A percentile compares a stretch with the other conserved stretches of the same genome.
phyloP scores from a whole-genome alignment of 495 filamentous ascomycete species.

The Copromyces sp. region DNA sequence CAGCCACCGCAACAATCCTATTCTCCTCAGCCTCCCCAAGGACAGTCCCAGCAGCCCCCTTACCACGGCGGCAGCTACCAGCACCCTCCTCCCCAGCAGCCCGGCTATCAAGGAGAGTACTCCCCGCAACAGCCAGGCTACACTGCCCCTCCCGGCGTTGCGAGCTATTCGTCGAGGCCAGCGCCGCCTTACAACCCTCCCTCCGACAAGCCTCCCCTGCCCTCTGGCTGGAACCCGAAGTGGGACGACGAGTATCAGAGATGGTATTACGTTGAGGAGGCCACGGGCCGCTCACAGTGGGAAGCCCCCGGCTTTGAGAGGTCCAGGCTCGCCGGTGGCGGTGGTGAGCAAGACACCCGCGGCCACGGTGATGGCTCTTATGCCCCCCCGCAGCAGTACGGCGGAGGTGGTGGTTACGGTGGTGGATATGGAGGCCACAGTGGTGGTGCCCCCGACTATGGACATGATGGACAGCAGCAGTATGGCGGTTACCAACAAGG shows the following conservation, averaged over 20 bases:
- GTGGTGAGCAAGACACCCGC: slow-evolving; percentile 1
- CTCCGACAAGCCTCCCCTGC: slow-evolving; percentile 42
- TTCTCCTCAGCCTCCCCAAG: slow-evolving; percentile 12
- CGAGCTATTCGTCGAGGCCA: slow-evolving; percentile 8
- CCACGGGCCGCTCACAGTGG: slow-evolving; percentile 52
- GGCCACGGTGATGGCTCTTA: slow-evolving; percentile 3
- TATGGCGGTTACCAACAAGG: slow-evolving; percentile 11
- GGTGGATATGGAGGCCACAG: slow-evolving; percentile 3
- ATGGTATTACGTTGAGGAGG: slow-evolving; percentile 50
- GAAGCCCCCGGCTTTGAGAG: slow-evolving; percentile 36
- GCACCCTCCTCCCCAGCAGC: slow-evolving; percentile 8
- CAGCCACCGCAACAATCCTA: slow-evolving; percentile 5
- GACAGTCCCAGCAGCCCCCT: slow-evolving; percentile 10
- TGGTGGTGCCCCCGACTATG: slow-evolving; percentile 1
- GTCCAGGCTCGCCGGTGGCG: background rate
- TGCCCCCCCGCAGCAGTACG: background rate
- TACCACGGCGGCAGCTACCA: slow-evolving; percentile 21
- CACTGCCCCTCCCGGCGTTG: slow-evolving; percentile 8
- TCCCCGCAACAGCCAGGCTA: slow-evolving; percentile 4
- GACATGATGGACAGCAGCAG: slow-evolving; percentile 7
- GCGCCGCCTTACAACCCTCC: slow-evolving; percentile 34
- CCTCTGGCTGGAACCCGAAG: slow-evolving; percentile 47
- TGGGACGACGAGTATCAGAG: slow-evolving; percentile 49
- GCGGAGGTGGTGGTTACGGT: background rate
- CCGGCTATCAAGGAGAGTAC: slow-evolving; percentile 4